phyloP scores from a whole-genome alignment of 2,329 filamentous ascomycete genomes.

The Cylindrodendrum hubeiense region DNA sequence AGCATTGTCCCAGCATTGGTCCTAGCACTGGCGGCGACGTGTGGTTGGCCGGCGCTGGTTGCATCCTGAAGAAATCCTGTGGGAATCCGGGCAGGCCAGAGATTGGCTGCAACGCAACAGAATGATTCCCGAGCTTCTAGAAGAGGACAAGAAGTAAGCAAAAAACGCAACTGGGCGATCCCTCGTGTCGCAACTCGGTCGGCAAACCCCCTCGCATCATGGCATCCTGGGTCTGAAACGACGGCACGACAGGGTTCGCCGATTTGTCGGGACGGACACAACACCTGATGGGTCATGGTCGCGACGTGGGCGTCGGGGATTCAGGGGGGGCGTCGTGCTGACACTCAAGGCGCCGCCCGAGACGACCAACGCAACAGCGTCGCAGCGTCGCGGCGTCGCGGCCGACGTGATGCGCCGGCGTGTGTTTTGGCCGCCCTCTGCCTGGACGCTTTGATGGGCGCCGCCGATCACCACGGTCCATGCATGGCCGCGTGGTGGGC shows the following conservation, averaged over 20 bases:
- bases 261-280: conserved; percentile 17
- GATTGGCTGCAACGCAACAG: not conserved
- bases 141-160: not conserved
- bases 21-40: too few species aligned
- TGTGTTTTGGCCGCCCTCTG: not conserved
- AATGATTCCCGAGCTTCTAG: conserved; percentile 8
- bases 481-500: not conserved
- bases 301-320: conserved; percentile 1
- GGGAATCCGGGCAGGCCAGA: not conserved
- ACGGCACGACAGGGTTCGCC: conserved; percentile 23
- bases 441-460: not conserved
- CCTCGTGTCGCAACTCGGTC: not conserved
- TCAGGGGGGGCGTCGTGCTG: not conserved
- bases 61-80: too few species aligned
- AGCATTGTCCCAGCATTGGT: too few species aligned
- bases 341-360: not conserved
- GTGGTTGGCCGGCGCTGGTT: too few species aligned
- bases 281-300: not conserved
- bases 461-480: not conserved
- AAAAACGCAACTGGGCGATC: conserved; percentile 1
- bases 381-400: not conserved
- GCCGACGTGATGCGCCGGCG: not conserved
- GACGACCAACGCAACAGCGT: not conserved
- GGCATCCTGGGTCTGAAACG: conserved; percentile 18
- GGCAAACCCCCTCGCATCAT: not conserved